Base-by-base conservation (phyloP, 768 basidiomycete genomes). In the Suillus sp. region DNA sequence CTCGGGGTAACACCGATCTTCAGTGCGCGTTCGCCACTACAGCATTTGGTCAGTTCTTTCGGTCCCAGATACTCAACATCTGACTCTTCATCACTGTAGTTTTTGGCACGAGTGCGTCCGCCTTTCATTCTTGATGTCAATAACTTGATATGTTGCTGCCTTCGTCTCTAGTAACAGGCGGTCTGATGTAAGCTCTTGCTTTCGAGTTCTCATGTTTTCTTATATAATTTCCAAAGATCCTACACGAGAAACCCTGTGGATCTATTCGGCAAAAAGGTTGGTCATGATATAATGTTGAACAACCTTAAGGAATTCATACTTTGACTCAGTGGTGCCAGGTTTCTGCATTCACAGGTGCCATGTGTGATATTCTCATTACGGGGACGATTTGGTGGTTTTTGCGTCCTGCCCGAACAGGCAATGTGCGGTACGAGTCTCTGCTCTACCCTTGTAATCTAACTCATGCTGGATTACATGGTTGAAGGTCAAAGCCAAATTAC, bases 361-460 rank as follows among this genome's bases (percentile, higher is more conserved):
- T 65, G 22, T 73, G 72, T 32, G 70, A 71, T 60, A 55, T 50
- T 16, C 4, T 62, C 55, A 72, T 74, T 60, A 72, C 68, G 2
- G 2, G 4, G 14, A 65, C 66, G 13, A 45, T 72, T n/a, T 37
- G 59, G 0, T 69, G 63, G 55, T 70, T 64, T 42, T 55, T 72
- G 42, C 66, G 62, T 27, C 56, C 66, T 13, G 53, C n/a, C 18
- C 63, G 62, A 27, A 66, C 60, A 25, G 67, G 53, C 18, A 11
- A 57, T 40, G 42, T 22, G 38, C 63, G 69, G 71, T 72, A 62
- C 14, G 7, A 61, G 59, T 6, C 22, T 27, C 32, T 35, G 8
- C 13, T 20, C 37, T 30, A 1, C 8, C n/a, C 13, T 27, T 47
- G 42, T 30, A 3, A 7, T 32, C 18, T 1, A 14, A n/a, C 6